A percentile compares a stretch with the other conserved stretches of the same genome.
Conservation (phyloP, 192 early-diverging fungal species). For the Neocallimastix lanati region DNA sequence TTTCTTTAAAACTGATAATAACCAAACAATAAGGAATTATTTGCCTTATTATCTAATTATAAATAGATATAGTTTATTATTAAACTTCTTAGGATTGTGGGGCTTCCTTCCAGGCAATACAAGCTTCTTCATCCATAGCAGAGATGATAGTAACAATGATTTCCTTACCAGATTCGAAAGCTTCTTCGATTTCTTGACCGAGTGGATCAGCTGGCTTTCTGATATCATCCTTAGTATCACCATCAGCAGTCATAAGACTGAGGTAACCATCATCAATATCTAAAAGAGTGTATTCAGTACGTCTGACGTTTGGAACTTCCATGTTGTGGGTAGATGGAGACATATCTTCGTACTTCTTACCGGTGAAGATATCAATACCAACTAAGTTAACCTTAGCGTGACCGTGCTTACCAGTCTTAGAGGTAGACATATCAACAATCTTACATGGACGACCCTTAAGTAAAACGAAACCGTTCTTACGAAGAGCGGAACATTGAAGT, state of each 20-base stretch:
- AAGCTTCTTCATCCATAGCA: slow-evolving; percentile 87
- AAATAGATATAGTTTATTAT: neutral
- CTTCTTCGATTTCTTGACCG: slow-evolving; percentile 49
- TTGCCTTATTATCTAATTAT: too few species aligned
- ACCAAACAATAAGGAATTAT: too few species aligned
- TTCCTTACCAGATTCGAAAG: slow-evolving; percentile 63
- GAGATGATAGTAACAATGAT: slow-evolving; percentile 65
- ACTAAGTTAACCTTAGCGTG: slow-evolving; percentile 98
- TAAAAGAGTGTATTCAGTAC: slow-evolving; percentile 66
- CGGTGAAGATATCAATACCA: slow-evolving; percentile 92
- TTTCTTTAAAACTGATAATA: too few species aligned
- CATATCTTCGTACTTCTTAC: slow-evolving; percentile 95
- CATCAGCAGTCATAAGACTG: slow-evolving; percentile 58
- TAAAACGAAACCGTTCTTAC: slow-evolving; percentile 94
- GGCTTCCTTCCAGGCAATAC: slow-evolving; percentile 24
- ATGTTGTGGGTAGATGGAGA: slow-evolving; percentile 99
- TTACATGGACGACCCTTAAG: slow-evolving; percentile 99
- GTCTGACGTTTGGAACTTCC: slow-evolving; percentile 88
- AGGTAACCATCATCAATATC: slow-evolving; percentile 85
- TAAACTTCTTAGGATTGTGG: neutral
- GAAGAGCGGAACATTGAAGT: slow-evolving; percentile 97
- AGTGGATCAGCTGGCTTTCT: slow-evolving; percentile 73
- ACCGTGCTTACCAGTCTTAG: slow-evolving; percentile 99
- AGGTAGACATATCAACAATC: slow-evolving; percentile 99
- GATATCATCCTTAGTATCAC: slow-evolving; percentile 87